Evolutionary conservation across 768 basidiomycete genomes (phyloP).

Genomic region (Exidia glandulosa): DNA sequence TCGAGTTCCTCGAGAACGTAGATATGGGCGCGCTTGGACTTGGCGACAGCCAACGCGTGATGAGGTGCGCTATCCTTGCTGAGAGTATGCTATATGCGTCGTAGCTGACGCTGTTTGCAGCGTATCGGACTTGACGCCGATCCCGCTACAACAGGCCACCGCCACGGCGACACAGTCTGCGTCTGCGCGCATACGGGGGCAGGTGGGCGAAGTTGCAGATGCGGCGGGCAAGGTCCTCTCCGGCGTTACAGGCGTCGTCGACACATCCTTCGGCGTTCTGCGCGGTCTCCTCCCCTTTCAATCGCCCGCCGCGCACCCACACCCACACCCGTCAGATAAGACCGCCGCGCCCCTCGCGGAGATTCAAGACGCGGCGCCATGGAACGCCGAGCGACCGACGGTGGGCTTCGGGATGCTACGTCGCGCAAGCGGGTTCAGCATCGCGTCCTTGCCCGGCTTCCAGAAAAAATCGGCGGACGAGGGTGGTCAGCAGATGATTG

Average conservation of each 20-base stretch:
- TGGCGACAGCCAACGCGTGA: slow-evolving; percentile 44
- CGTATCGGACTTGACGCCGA: slow-evolving; percentile 77
- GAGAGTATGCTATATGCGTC: not conserved
- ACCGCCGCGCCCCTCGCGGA: slow-evolving; percentile 12
- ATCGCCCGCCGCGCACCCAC: slow-evolving; percentile 14
- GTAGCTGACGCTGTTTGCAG: slow-evolving; percentile 1
- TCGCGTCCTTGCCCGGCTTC: slow-evolving; percentile 50
- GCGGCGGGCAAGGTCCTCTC: slow-evolving; percentile 57
- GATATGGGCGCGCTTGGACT: slow-evolving; percentile 66
- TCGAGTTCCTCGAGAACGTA: slow-evolving; percentile 91
- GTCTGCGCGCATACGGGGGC: slow-evolving; percentile 47
- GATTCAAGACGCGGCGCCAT: slow-evolving; percentile 25
- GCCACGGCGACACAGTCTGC: slow-evolving; percentile 34
- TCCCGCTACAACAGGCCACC: slow-evolving; percentile 53
- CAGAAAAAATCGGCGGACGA: slow-evolving; percentile 30
- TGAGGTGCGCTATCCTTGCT: slow-evolving; percentile 35
- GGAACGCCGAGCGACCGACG: slow-evolving; percentile 33
- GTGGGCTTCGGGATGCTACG: slow-evolving; percentile 54
- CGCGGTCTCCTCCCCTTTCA: slow-evolving; percentile 56
- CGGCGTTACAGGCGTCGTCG: slow-evolving; percentile 66
- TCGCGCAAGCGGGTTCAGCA: slow-evolving; percentile 67
- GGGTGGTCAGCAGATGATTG: slow-evolving; percentile 43
- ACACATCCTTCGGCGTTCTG: slow-evolving; percentile 81
- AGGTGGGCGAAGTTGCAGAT: slow-evolving; percentile 53
- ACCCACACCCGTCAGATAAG: slow-evolving; percentile 11